Conservation (phyloP, 192 early-diverging fungal species). For the Obelidium mucronatum region DNA sequence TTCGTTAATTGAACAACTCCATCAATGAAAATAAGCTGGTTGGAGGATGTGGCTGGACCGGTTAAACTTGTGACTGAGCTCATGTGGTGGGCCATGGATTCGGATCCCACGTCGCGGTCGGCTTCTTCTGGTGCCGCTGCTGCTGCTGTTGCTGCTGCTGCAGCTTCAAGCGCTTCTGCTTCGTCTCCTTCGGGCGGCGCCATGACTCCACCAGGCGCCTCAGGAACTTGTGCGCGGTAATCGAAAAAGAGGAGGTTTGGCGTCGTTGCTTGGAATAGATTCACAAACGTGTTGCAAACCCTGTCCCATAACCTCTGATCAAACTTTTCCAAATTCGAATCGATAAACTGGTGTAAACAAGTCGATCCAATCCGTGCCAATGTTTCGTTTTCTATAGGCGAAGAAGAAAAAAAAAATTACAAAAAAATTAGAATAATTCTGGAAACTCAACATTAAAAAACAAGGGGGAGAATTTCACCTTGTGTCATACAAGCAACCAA, state of each 20-base stretch:
- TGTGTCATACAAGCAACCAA: conserved; percentile 87
- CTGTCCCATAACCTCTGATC: conserved; percentile 75
- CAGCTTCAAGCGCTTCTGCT: conserved; percentile 4
- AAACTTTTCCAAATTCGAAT: conserved; percentile 75
- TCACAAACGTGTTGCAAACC: conserved; percentile 70
- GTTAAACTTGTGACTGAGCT: conserved; percentile 8
- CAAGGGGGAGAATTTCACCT: conserved; percentile 45
- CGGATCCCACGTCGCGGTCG: conserved; percentile 20
- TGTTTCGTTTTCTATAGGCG: conserved; percentile 77
- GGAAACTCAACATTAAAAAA: background rate
- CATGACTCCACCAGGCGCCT: conserved; percentile 27
- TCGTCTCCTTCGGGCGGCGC: conserved; percentile 40
- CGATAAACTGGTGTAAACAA: conserved; percentile 89
- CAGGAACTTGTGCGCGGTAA: conserved; percentile 32
- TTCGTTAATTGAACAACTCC: conserved; percentile 12
- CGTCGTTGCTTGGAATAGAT: conserved; percentile 81
- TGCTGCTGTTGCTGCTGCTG: background rate
- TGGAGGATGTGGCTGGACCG: background rate
- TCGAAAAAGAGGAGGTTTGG: conserved; percentile 76
- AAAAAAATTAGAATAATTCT: background rate
- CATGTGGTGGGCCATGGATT: conserved; percentile 25
- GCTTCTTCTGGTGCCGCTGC: background rate
- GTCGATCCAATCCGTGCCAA: conserved; percentile 89
- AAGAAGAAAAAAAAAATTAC: conserved; percentile 25
- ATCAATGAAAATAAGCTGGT: conserved; percentile 17